These are phyloP conservation scores for Mikania micrantha DNA, from an alignment of 129 eudicot genomes.

Conservation along the genomic window DNA sequence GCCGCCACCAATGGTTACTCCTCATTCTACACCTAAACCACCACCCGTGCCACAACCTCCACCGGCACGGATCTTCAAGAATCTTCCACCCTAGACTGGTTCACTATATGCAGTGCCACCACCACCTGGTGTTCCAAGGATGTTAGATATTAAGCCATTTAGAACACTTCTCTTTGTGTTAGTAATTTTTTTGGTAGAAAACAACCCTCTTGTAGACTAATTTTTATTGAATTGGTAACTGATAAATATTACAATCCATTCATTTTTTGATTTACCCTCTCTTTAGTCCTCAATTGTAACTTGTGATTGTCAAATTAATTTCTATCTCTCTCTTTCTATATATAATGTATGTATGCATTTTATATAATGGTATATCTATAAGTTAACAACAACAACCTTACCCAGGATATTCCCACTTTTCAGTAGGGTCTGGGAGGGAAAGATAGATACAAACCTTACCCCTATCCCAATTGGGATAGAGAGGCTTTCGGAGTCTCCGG, in stretches of 20 bases:
- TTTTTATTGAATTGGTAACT: constrained; percentile 21
- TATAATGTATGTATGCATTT: too few relatives aligned
- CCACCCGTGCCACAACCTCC: background rate
- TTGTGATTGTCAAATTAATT: background rate
- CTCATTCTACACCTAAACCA: constrained; percentile 6
- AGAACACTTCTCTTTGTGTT: constrained; percentile 7
- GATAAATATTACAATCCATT: constrained; percentile 5
- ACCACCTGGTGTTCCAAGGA: constrained; percentile 51
- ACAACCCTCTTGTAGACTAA: constrained; percentile 21
- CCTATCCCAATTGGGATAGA: too few relatives aligned
- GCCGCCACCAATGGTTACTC: background rate
- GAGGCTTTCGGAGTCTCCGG: too few relatives aligned
- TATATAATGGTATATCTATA: too few relatives aligned
- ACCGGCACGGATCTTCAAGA: background rate
- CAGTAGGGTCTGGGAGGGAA: too few relatives aligned
- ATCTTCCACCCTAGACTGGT: constrained; percentile 44
- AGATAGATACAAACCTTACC: too few relatives aligned
- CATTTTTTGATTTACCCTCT: background rate
- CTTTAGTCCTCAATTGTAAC: background rate
- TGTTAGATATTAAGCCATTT: constrained; percentile 27
- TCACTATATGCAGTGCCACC: constrained; percentile 36
- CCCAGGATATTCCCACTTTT: too few relatives aligned
- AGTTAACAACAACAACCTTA: too few relatives aligned
- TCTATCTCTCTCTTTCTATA: background rate
- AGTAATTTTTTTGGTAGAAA: constrained; percentile 18